Base-by-base conservation (phyloP, 2,329 filamentous ascomycete genomes). In the Colletotrichum melonis region DNA sequence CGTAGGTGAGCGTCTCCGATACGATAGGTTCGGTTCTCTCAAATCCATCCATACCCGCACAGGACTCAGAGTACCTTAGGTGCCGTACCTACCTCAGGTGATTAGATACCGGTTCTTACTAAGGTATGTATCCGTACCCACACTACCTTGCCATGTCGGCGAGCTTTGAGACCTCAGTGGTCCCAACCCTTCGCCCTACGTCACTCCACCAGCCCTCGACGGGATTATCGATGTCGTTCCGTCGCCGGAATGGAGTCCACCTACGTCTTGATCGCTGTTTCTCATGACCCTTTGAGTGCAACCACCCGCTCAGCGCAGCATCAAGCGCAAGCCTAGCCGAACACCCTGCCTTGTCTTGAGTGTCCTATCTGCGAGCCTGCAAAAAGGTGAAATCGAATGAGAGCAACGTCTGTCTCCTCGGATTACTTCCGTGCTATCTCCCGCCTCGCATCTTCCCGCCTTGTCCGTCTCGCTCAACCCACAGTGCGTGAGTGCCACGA, bases 261-360 rank as follows among this genome's bases (percentile, higher is more conserved):
- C 28, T 42, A 67, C 68, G 63, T 70, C 55, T 70, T 59, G 63
- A 70, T 67, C 55, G 68, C 68, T 67, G 55, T 22, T 63, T 46
- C 22, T 38, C 38, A 59, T 19, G 26, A 63, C 59, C 22, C 38
- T 49, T 32, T 32, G 59, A 52, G 59, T 28, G 22, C 42, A 30
- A 63, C 30, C n/a, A 32, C 26, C 58, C 38, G 22, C 28, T 9
- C 59, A 49, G 59, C 49, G 42, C 59, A 52, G 38, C 59, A 63
- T 30, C 42, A 32, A 19, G 14, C 26, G 38, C 59, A 52, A 52
- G 26, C 42, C 59, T 22, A 30, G 16, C 38, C 38, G 35, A 42
- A 19, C 38, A 42, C 16, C 38, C 38, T 42, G 38, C 38, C 38
- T 16, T 19, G 38, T 19, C 38, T 19, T 42, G 16, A 19, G 38